Evolutionary conservation across 176 grass and related monocot species (phyloP), one percentile per base, ranked within the genome.

Genomic region (Aechmea fasciata): DNA sequence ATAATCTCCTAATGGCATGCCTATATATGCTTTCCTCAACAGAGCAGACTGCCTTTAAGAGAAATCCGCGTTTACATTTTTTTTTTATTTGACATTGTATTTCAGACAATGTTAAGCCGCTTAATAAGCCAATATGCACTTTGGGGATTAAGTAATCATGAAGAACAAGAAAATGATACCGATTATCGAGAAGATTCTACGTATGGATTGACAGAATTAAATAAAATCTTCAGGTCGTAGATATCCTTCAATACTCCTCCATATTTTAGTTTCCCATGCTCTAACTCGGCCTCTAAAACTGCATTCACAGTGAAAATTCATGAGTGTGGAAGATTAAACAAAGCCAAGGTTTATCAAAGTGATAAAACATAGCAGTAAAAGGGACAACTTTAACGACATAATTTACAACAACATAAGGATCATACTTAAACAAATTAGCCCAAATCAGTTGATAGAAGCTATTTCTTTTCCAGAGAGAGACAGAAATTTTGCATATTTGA

Each of bases 201-300:
- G 12, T 66, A 81, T 29, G 79, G 72, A 73, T 23, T 81, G 26
- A 53, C 71, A 25, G 73, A 86, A 71, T 51, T 85, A 82, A 88
- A 84, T 28, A 96, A 66, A 82, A 83, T 67, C 80, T 86, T 91
- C 69, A 88, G 72, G 80, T 73, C 75, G 17, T 79, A 76, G 70
- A 96, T 87, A 73, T 96, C 85, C 67, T 96, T 81, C 13, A 87
- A 50, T 71, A 96, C 70, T 73, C 74, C 71, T 55, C 51, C 82
- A 49, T 82, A 88, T 68, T 91, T 77, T 22, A 73, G 70, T 66
- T 78, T 77, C 28, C 48, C 77, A 47, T 80, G 11, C 28, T 63
- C 73, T 77, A 96, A 33, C 25, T 96, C 92, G 47, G 75, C 82
- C 59, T 91, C 92, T 69, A 96, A 71, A 26, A 84, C 92, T 96